Percentiles rank a stretch among this genome's conserved stretches.
These are phyloP conservation scores for Boletus sp. DNA, from an alignment of 768 basidiomycete genomes.

Conservation along the genomic window DNA sequence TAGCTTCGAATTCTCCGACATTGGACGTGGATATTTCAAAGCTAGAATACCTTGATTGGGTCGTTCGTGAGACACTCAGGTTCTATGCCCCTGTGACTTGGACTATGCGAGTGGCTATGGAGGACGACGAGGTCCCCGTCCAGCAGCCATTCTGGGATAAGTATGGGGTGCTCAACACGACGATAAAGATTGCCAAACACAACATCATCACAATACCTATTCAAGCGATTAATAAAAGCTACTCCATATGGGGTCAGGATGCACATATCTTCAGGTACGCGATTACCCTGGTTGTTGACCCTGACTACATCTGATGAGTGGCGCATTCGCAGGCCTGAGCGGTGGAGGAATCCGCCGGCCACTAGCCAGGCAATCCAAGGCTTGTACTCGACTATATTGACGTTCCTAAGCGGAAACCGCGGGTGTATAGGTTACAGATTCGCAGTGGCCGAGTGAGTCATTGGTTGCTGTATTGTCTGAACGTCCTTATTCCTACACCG, in stretches of 20 bases:
- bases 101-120: constrained; percentile 52
- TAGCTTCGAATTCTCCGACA: constrained; percentile 17
- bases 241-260: constrained; percentile 61
- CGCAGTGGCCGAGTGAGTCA: constrained; percentile 55
- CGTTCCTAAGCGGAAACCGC: constrained; percentile 57
- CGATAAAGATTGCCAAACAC: constrained; percentile 42
- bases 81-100: constrained; percentile 55
- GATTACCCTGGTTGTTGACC: constrained; percentile 21
- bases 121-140: constrained; percentile 53
- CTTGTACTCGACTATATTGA: constrained; percentile 50
- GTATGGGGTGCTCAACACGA: constrained; percentile 28
- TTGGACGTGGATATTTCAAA: constrained; percentile 32
- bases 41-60: constrained; percentile 58
- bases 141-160: constrained; percentile 31
- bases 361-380: constrained; percentile 43
- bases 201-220: constrained; percentile 61
- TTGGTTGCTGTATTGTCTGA: neutral
- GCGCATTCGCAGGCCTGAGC: constrained; percentile 43
- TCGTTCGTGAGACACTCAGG: constrained; percentile 56
- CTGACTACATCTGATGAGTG: constrained; percentile 22
- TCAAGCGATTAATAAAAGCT: constrained; percentile 54
- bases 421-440: constrained; percentile 64
- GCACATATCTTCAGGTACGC: constrained; percentile 56
- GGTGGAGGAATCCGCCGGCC: constrained; percentile 44
- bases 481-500: constrained; percentile 9